A percentile compares a stretch with the other conserved stretches of the same genome.
These are phyloP conservation scores for Botrytis hyacinthi DNA, from an alignment of 2,329 filamentous ascomycete genomes.

Conservation along the genomic window DNA sequence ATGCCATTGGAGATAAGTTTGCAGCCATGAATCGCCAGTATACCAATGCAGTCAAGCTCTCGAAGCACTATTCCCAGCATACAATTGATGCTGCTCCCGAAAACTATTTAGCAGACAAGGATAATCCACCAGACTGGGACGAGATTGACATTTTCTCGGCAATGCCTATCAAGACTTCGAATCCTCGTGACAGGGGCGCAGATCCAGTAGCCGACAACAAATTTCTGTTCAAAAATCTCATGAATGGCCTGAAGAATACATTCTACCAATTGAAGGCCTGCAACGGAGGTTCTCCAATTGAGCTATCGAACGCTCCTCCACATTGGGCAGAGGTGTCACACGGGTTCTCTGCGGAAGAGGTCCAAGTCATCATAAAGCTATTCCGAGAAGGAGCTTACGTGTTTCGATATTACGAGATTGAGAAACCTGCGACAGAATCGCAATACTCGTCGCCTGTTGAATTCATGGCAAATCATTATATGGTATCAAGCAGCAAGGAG, in stretches of 20 bases:
- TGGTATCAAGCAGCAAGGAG: slow-evolving; percentile 89
- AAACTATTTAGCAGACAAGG: slow-evolving; percentile 79
- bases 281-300: slow-evolving; percentile 72
- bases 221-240: slow-evolving; percentile 92
- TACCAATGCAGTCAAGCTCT: slow-evolving; percentile 89
- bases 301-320: slow-evolving; percentile 72
- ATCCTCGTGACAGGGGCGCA: slow-evolving; percentile 80
- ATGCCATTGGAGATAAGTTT: slow-evolving; percentile 98
- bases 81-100: slow-evolving; percentile 63
- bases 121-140: slow-evolving; percentile 87
- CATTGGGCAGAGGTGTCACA: slow-evolving; percentile 97
- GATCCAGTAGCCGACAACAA: slow-evolving; percentile 97
- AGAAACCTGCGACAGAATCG: slow-evolving; percentile 70
- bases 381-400: slow-evolving; percentile 96
- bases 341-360: slow-evolving; percentile 95
- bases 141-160: slow-evolving; percentile 97
- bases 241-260: slow-evolving; percentile 93
- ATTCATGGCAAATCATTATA: slow-evolving; percentile 91
- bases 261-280: slow-evolving; percentile 93
- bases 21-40: slow-evolving; percentile 97
- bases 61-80: slow-evolving; percentile 70
- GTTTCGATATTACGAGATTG: slow-evolving; percentile 94
- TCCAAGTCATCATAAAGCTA: slow-evolving; percentile 92
- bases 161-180: slow-evolving; percentile 93
- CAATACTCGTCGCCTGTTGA: slow-evolving; percentile 81